Evolutionary conservation across 345 rosid genomes (phyloP), one percentile per base, ranked within the genome.

Genomic region (Citrus trifoliata): DNA sequence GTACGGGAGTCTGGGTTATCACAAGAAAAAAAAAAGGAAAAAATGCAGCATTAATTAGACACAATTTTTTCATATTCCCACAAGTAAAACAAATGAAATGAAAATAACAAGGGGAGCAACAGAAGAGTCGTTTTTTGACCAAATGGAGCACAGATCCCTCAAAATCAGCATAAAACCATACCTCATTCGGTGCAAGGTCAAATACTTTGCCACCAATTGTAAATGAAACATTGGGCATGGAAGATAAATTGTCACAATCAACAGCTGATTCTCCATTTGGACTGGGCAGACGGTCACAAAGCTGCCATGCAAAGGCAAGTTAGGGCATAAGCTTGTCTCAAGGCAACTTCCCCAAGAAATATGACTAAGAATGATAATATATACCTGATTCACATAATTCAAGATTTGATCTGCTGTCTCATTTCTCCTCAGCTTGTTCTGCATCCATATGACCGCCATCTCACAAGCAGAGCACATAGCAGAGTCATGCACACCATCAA

Each of bases 371-470:
- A 48, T 53, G 24, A 24, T 53, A 76, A 71, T 24, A 71, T 16
- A 85, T 79, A 93, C 97, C 87, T 88, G 81, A 78, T 92, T 89
- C 25, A 88, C 96, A 79, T 93, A 95, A 80, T 90, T 37, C 65
- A 93, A 84, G 81, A 95, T 88, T 42, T 77, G 92, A 25, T 93
- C 96, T 84, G 87, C 89, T 5, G 98, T 92, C 82, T 85, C 53
- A 74, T 93, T 93, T 81, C 76, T 89, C 78, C 69, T 87, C 67
- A 95, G 81, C 88, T 88, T 86, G 78, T 91, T 93, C 78, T 89
- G 88, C 98, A 95, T 93, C 98, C 98, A 95, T 32, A 93, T 87
- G 32, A 92, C 93, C 33, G 97, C 92, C 99, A 90, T 92, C 89
- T 93, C 92, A 71, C 99, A 95, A 82, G 89, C 89, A 76, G 88